Percentiles rank a stretch among this genome's conserved stretches.
Conservation (phyloP, 2,329 filamentous ascomycete species). For the Alternaria tenuissima region DNA sequence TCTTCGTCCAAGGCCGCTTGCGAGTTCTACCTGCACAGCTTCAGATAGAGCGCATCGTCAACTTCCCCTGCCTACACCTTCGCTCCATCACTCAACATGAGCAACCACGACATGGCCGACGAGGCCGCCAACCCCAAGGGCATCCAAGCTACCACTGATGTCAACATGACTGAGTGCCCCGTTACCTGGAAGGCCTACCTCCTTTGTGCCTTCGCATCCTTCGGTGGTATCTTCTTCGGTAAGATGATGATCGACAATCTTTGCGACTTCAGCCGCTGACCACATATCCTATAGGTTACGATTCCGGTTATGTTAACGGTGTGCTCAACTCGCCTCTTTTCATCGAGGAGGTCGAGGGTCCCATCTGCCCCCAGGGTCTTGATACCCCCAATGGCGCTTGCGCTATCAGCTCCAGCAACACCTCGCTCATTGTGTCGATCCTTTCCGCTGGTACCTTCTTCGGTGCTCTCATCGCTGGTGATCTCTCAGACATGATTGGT, state of each 20-base stretch:
- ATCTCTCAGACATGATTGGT: slow-evolving; percentile 70
- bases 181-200: slow-evolving; percentile 57
- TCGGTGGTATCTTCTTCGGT: slow-evolving; percentile 70
- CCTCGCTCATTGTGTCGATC: slow-evolving; percentile 78
- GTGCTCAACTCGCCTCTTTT: slow-evolving; percentile 59
- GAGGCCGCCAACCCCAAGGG: slow-evolving; percentile 6
- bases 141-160: slow-evolving; percentile 5
- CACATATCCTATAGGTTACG: slow-evolving; percentile 63
- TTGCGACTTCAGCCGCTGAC: background rate
- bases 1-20: slow-evolving; percentile 4
- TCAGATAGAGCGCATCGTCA: slow-evolving; percentile 1
- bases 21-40: slow-evolving; percentile 5
- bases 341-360: slow-evolving; percentile 47
- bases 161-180: slow-evolving; percentile 51
- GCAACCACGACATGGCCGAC: background rate
- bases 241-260: background rate
- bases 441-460: slow-evolving; percentile 82
- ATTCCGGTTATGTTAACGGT: slow-evolving; percentile 78
- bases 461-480: slow-evolving; percentile 75
- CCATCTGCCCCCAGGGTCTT: slow-evolving; percentile 35
- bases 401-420: slow-evolving; percentile 54
- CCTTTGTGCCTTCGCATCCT: slow-evolving; percentile 58
- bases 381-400: background rate
- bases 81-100: background rate
- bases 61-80: background rate